phyloP scores from a whole-genome alignment of 805 yeast species.

The Candida stauntonica region DNA sequence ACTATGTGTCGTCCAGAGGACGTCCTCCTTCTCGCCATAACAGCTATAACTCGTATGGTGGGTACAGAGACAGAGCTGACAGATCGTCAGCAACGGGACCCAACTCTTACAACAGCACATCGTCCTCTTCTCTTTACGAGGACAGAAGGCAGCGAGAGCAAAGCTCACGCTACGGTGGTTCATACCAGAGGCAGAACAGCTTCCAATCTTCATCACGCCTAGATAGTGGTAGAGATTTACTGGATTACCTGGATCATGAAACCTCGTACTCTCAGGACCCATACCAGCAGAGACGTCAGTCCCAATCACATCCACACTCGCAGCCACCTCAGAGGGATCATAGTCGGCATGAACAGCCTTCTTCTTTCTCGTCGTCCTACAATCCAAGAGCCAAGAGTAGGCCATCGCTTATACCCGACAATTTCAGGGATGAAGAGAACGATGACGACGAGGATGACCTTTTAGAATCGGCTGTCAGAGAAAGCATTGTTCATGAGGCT shows the following conservation, averaged over 20 bases:
- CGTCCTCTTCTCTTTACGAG: conserved; percentile 8
- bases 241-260: conserved; percentile 5
- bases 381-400: conserved; percentile 1
- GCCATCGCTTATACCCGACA: conserved; percentile 26
- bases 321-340: neutral
- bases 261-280: no score
- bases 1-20: neutral
- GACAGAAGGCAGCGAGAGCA: conserved; percentile 15
- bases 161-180: conserved; percentile 6
- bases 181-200: conserved; percentile 1
- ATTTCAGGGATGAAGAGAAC: conserved; percentile 22
- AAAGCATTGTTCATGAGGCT: neutral
- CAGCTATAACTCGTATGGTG: conserved; percentile 4
- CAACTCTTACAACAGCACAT: conserved; percentile 1
- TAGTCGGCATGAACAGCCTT: neutral
- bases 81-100: no score
- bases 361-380: neutral
- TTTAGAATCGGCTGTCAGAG: conserved; percentile 7
- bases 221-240: neutral
- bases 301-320: neutral
- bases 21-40: neutral
- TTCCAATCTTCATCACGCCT: neutral
- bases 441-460: conserved; percentile 26
- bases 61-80: conserved; percentile 4
- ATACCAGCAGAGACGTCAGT: neutral